Percentiles rank a stretch among this genome's conserved stretches.
phyloP scores from a whole-genome alignment of 148 eudicot species.

The Diospyros kaki region DNA sequence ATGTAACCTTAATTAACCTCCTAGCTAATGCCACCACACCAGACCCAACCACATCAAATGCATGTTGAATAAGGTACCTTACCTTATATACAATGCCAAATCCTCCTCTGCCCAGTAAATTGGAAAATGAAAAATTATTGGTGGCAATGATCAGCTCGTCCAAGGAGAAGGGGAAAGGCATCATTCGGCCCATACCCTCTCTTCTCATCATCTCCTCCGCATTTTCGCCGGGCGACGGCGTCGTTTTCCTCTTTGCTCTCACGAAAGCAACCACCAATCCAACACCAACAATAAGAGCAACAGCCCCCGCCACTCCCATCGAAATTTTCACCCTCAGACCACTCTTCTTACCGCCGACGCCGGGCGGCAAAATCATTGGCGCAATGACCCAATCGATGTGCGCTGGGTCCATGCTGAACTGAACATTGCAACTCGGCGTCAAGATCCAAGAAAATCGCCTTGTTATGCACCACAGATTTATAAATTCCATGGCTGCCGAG shows the following conservation, averaged over 20 bases:
- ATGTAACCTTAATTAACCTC: too few relatives aligned
- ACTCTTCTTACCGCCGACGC: background rate
- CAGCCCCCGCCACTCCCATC: background rate
- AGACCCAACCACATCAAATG: too few relatives aligned
- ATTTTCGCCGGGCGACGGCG: background rate
- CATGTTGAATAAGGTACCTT: background rate
- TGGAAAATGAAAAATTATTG: background rate
- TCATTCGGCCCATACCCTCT: background rate
- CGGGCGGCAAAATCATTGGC: background rate
- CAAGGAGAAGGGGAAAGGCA: background rate
- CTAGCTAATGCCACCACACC: too few relatives aligned
- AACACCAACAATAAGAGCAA: background rate
- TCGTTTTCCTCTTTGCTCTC: background rate
- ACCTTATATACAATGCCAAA: slow-evolving; percentile 9
- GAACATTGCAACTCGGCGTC: background rate
- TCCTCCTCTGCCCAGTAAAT: slow-evolving; percentile 3
- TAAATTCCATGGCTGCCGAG: background rate
- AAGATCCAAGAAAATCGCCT: background rate
- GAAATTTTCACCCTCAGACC: background rate
- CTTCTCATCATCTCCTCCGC: background rate
- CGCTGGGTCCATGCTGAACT: background rate
- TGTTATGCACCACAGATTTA: background rate
- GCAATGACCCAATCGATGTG: background rate
- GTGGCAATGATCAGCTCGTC: slow-evolving; percentile 4
- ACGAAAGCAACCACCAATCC: background rate